Evolutionary conservation across 345 rosid genomes (phyloP).

Genomic region (Camelina sativa): DNA sequence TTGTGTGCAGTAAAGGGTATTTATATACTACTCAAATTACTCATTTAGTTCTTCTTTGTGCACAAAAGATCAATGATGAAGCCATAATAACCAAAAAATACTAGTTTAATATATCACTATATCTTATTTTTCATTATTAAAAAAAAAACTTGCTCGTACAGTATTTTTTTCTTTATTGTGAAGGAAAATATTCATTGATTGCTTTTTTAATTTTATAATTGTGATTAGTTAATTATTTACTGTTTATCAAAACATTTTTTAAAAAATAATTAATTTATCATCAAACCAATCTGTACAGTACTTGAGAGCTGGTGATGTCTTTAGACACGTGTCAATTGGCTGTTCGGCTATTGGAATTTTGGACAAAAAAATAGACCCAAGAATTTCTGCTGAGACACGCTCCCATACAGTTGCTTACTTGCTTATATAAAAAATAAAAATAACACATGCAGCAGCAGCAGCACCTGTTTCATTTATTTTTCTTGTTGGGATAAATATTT

Average conservation of each 20-base stretch:
- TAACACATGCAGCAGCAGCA: too few relatives aligned
- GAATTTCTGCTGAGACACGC: conserved; percentile 45
- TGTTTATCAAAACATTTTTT: background rate
- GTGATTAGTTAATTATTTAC: background rate
- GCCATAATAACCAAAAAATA: conserved; percentile 28
- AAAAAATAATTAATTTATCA: background rate
- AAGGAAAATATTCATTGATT: background rate
- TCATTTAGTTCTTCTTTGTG: conserved; percentile 53
- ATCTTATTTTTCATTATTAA: background rate
- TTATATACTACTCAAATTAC: conserved; percentile 37
- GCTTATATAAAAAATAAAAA: background rate
- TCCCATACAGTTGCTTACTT: conserved; percentile 36
- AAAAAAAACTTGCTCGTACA: background rate
- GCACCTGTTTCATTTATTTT: too few relatives aligned
- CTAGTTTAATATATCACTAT: background rate
- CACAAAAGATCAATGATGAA: conserved; percentile 37
- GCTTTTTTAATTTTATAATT: background rate
- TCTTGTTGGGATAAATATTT: too few relatives aligned
- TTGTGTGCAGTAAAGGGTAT: conserved; percentile 38
- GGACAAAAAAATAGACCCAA: conserved; percentile 40
- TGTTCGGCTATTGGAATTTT: conserved; percentile 26
- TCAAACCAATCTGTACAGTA: conserved; percentile 25
- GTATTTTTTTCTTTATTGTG: background rate
- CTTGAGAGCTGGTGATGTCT: conserved; percentile 22
- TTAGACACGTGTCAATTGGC: conserved; percentile 35